Evolutionary conservation across 2,329 filamentous ascomycete species (phyloP), one percentile per base, ranked within the genome.

Genomic region (Knufia petricola): DNA sequence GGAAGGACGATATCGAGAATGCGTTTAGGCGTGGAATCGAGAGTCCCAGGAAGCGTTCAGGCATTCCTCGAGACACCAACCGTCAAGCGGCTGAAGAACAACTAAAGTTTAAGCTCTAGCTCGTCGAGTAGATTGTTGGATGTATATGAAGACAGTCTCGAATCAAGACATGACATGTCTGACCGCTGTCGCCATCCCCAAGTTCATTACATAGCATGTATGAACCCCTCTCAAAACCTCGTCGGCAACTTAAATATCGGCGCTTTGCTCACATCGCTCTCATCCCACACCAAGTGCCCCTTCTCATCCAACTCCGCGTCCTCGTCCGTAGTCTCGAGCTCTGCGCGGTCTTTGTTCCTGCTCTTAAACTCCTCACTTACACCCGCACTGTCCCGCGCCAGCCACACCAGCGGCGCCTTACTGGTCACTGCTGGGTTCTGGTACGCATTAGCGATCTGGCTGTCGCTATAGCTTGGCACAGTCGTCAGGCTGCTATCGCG

Each of bases 281-380:
- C 68, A 61, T 81, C 75, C 77, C 78, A 81, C 13, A 73, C 10
- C 20, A 83, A 67, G 54, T 77, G 76, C 62, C 82, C 82, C 67
- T 84, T 82, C 55, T 83, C 81, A 60, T 83, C 73, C 37, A 90
- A 63, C 47, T 73, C 74, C 34, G 83, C 85, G 1, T 80, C 83
- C 55, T 87, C 82, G 61, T 95, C 87, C 0, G 85, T 90, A 45
- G 92, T 89, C 0, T 79, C 78, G 28, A 88, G 84, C 1, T 52
- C 55, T 13, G 74, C 72, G 1, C 84, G 86, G 55, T 88, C 82
- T 15, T 72, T 71, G 32, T 92, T 73, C 64, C 94, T 87, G 59
- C 88, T 82, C 31, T 92, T 73, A 64, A 94, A 88, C 60, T 88
- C 82, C 55, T 74, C 75, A 45, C 82, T 87, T 28, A 94, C 76